Evolutionary conservation across 2,329 filamentous ascomycete species (phyloP).

Genomic region (Lachnellula occidentalis): DNA sequence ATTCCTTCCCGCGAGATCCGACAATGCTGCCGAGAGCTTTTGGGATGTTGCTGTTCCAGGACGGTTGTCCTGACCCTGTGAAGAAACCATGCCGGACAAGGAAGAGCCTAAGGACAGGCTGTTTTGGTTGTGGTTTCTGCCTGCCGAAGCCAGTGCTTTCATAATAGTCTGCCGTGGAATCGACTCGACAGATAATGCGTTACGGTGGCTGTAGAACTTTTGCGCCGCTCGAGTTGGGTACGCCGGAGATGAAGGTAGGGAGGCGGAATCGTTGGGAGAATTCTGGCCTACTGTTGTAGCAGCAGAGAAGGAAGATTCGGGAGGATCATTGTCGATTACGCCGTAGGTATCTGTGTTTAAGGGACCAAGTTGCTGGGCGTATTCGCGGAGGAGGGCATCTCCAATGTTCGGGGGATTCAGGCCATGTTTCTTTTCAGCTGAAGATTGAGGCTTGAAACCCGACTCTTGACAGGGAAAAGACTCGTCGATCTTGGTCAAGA

Average conservation of each 20-base stretch:
- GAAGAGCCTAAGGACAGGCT: slow-evolving; percentile 45
- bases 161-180: slow-evolving; percentile 75
- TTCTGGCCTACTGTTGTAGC: slow-evolving; percentile 26
- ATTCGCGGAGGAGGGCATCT: slow-evolving; percentile 37
- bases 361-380: slow-evolving; percentile 38
- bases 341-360: slow-evolving; percentile 33
- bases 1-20: slow-evolving; percentile 39
- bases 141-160: slow-evolving; percentile 70
- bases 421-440: slow-evolving; percentile 23
- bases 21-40: slow-evolving; percentile 56
- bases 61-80: slow-evolving; percentile 30
- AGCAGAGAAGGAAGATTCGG: slow-evolving; percentile 25
- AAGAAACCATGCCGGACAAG: slow-evolving; percentile 53
- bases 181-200: slow-evolving; percentile 32
- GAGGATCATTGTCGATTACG: slow-evolving; percentile 23
- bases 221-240: slow-evolving; percentile 18
- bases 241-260: slow-evolving; percentile 25
- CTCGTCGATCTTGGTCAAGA: slow-evolving; percentile 23
- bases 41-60: slow-evolving; percentile 39
- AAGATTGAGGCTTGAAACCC: slow-evolving; percentile 14
- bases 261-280: slow-evolving; percentile 21
- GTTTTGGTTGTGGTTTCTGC: slow-evolving; percentile 55
- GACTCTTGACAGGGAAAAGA: slow-evolving; percentile 12
- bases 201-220: slow-evolving; percentile 23
- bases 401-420: slow-evolving; percentile 29